Evolutionary conservation across 345 rosid species (phyloP), one percentile per base, ranked within the genome.

Genomic region (Salix purpurea): DNA sequence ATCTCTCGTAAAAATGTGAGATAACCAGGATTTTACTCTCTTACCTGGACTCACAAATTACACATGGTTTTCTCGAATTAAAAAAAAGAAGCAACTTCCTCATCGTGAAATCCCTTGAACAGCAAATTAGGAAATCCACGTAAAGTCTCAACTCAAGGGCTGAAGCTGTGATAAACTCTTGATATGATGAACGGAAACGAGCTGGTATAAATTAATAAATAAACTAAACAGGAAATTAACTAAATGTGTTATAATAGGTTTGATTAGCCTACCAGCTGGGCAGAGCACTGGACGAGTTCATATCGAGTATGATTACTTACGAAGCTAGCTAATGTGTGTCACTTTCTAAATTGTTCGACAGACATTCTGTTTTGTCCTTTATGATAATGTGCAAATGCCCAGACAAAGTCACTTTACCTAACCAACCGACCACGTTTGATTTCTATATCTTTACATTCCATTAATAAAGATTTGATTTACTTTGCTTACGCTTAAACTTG

Each of bases 321-420:
- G 50, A 68, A 71, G 77, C 69, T 64, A 70, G 64, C 30, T 40
- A 14, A 52, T 9, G n/a, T 48, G 24, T 19, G 56, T 85, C 73
- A n/a, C 81, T 60, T 72, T 80, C 79, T 11, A n/a, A 26, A 28
- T 72, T 65, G 18, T 54, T 71, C 67, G 46, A 69, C 48, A 37
- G 65, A 80, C 81, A 80, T 73, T 76, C 79, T 67, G 19, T 37
- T 69, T 76, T 74, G 77, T 77, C 81, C 2, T 68, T 44, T 61
- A 48, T 56, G 19, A 70, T 78, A 77, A 65, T 67, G 84, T 66
- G 78, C 80, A 76, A 74, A 74, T 39, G 75, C 46, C 71, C 34
- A 37, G 26, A 37, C 71, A 65, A 44, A 72, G 46, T 61, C 62
- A 71, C 84, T 78, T 83, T 81, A 81, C 87, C 86, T 79, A 84